Evolutionary conservation across 2,329 filamentous ascomycete genomes (phyloP).

Genomic region (Curvularia sp.): DNA sequence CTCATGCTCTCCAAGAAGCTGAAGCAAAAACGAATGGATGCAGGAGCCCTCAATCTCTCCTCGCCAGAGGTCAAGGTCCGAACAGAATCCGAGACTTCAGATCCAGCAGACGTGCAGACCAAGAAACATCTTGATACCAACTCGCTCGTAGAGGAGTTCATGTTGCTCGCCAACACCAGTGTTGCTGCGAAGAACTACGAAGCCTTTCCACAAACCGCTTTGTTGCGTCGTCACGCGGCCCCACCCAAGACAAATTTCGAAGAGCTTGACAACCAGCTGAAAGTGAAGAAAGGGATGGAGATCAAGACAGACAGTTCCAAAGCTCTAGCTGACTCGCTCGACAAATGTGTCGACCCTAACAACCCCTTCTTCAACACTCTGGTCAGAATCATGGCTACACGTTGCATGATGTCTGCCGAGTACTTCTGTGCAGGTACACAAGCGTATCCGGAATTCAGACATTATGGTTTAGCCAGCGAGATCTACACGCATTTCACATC

Average conservation of each 20-base stretch:
- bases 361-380: constrained; percentile 99
- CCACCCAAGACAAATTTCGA: constrained; percentile 97
- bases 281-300: constrained; percentile 81
- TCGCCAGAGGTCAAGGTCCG: constrained; percentile 98
- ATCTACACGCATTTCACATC: constrained; percentile 99
- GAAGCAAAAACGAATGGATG: constrained; percentile 90
- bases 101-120: constrained; percentile 94
- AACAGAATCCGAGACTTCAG: constrained; percentile 92
- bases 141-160: constrained; percentile 98
- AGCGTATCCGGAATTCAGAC: constrained; percentile 90
- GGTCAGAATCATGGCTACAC: constrained; percentile 94
- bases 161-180: constrained; percentile 96
- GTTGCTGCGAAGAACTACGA: constrained; percentile 90
- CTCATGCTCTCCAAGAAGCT: constrained; percentile 91
- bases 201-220: constrained; percentile 91
- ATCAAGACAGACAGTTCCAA: constrained; percentile 85
- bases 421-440: constrained; percentile 97
- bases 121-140: constrained; percentile 95
- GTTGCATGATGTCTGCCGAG: constrained; percentile 99
- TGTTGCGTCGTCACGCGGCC: constrained; percentile 88
- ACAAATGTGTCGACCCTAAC: constrained; percentile 76
- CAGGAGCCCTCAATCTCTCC: constrained; percentile 91
- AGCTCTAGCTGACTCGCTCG: constrained; percentile 91
- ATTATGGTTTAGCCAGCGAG: constrained; percentile 93
- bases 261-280: constrained; percentile 88